Evolutionary conservation across 805 yeast species (phyloP), one percentile per base, ranked within the genome.

Genomic region (Wickerhamomyces strasburgensis): DNA sequence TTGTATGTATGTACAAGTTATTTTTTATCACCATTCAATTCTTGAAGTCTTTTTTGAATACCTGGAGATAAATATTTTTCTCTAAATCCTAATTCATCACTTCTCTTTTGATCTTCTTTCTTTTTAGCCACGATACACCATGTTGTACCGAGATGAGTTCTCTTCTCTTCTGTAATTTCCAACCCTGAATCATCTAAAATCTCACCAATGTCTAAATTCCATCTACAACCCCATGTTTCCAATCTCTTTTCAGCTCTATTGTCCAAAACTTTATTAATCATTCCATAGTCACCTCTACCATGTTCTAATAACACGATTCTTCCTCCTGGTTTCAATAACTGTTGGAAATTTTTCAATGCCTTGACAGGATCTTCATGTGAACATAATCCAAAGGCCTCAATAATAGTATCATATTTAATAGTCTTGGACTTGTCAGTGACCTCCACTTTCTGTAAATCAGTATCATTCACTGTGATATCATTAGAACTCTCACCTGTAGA

Each of bases 121-220:
- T 72, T 68, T 61, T 84, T 84, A 29, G 87, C 83, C 6, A 83
- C 78, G 47, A 83, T 68, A 61, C 83, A 73, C 93, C 93, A 89
- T 5, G 96, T 87, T 1, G 98, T 84, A 15, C 98, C 98, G 43
- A 93, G 71, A 62, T 93, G 97, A 15, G 78, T 78, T 46, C 95
- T 69, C 44, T 75, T 77, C 52, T 85, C 90, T 48, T 77, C 79
- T 2, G 88, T 85, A 30, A 93, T 73, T 47, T 84, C 89, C 38
- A 93, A 67, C 0, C 95, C 95, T 6, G 95, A 80, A 40, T 78
- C 78, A 55, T 84, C 89, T 19, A 93, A 71, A 28, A 93, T 68
- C 49, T 83, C 94, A 17, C 89, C 95, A 47, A 93, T 85, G 56
- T 93, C 98, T 45, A 93, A 65, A 56, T 93, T 93, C 97, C 98